Base-by-base conservation (phyloP, 2,329 filamentous ascomycete genomes). In the Hymenoscyphus fraxineus region DNA sequence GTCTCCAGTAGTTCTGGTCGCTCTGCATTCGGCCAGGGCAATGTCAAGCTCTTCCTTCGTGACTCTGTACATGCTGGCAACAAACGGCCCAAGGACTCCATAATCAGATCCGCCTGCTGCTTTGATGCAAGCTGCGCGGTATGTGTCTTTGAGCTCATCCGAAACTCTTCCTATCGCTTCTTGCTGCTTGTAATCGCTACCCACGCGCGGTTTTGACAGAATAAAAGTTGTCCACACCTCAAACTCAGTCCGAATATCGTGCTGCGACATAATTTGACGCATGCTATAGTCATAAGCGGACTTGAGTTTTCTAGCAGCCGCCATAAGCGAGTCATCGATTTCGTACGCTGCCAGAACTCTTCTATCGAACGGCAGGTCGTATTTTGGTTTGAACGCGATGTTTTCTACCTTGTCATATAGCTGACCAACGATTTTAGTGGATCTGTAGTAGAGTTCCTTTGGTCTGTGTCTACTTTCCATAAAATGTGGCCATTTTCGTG, bases 171-270 rank as follows among this genome's bases (percentile, higher is more conserved):
- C 90, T 39, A 98, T 86, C 16, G 91, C 89, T 76, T 99, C 94
- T 59, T 93, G 88, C 58, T 93, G 85, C 72, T 95, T 96, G 79
- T 96, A 98, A 68, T 95, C 91, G 9, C 83, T 85, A 40, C 85
- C 87, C 32, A 91, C 83, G 0, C 86, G 83, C 9, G 91, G 90
- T 73, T 90, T 91, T 0, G 84, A 83, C 64, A 98, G 81, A 1
- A 93, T 86, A 75, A 97, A 98, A 0, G 91, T 88, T 0, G 92
- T 89, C 87, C 89, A 97, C 12, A 96, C 85, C 76, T 99, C 95
- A 69, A 97, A 97, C 72, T 99, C 95, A 0, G 91, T 96, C 19
- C 80, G 78, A 63, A 98, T 90, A 55, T 90, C 89, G 69, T 93
- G 87, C 72, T 97, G 93, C 1, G 87, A 89, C 87, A 98, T 93